Percentiles rank a stretch among this genome's conserved stretches.
These are phyloP conservation scores for Populus trichocarpa DNA, from an alignment of 441 rosid genomes.

Conservation along the genomic window DNA sequence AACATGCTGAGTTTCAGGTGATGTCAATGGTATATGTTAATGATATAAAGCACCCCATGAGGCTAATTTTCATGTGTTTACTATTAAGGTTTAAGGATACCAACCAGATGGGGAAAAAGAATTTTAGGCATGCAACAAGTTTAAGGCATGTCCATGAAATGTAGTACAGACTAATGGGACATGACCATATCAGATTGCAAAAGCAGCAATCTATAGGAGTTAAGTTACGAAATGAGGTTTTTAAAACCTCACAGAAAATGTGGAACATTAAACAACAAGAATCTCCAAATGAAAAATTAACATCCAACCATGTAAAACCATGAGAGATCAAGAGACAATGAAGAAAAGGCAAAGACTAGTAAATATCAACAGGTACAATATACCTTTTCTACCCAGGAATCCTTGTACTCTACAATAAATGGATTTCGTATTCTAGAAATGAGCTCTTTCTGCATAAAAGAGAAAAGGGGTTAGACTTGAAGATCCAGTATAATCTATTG, in stretches of 20 bases:
- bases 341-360: neutral
- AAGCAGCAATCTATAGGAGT: neutral
- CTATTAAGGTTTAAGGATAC: neutral
- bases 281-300: neutral
- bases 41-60: neutral
- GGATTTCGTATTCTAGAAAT: conserved; percentile 86
- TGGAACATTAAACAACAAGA: neutral
- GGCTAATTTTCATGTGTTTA: neutral
- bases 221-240: neutral
- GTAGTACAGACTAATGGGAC: neutral
- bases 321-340: neutral
- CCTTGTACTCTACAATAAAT: conserved; percentile 95
- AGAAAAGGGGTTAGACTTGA: conserved; percentile 18
- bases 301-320: neutral
- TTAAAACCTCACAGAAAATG: neutral
- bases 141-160: neutral
- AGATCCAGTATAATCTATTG: conserved; percentile 7
- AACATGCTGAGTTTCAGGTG: neutral
- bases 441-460: conserved; percentile 81
- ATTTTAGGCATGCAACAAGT: neutral
- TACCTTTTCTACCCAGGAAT: conserved; percentile 99
- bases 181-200: neutral
- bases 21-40: neutral
- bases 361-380: neutral
- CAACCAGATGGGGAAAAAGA: neutral